Evolutionary conservation across 2,329 filamentous ascomycete species (phyloP).

Genomic region (Dactylellina parvicollis): DNA sequence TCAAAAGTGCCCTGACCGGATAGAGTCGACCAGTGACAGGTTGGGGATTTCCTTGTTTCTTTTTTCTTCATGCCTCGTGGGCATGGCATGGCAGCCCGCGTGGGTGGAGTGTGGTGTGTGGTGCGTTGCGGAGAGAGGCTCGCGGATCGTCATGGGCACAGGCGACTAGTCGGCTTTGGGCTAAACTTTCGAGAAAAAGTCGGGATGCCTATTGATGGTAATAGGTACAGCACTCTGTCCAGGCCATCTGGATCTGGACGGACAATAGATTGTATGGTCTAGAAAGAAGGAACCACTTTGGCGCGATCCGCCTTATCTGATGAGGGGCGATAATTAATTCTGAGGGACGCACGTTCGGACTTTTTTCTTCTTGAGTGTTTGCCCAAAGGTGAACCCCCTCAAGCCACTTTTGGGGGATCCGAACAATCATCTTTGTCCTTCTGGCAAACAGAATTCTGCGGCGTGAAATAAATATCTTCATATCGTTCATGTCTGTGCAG

Average conservation of each 20-base stretch:
- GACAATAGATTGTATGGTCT: neutral
- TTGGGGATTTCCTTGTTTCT: constrained; percentile 7
- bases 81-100: constrained; percentile 18
- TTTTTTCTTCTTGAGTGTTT: constrained; percentile 35
- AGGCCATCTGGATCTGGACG: too few relatives aligned
- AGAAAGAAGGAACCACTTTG: neutral
- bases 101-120: constrained; percentile 17
- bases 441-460: constrained; percentile 43
- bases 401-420: constrained; percentile 29
- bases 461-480: too few relatives aligned
- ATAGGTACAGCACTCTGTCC: constrained; percentile 11
- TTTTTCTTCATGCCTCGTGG: too few relatives aligned
- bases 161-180: neutral
- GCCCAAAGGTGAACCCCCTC: constrained; percentile 4
- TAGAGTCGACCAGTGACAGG: neutral
- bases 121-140: neutral
- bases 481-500: constrained; percentile 34
- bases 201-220: too few relatives aligned
- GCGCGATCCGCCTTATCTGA: constrained; percentile 30
- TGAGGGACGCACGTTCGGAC: constrained; percentile 27
- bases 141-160: constrained; percentile 3
- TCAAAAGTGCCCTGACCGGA: constrained; percentile 5
- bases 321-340: neutral
- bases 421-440: constrained; percentile 17
- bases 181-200: constrained; percentile 8